Percentiles rank a stretch among this genome's conserved stretches.
Conservation (phyloP, 208 protist genomes). For the Crithidia fasciculata region DNA sequence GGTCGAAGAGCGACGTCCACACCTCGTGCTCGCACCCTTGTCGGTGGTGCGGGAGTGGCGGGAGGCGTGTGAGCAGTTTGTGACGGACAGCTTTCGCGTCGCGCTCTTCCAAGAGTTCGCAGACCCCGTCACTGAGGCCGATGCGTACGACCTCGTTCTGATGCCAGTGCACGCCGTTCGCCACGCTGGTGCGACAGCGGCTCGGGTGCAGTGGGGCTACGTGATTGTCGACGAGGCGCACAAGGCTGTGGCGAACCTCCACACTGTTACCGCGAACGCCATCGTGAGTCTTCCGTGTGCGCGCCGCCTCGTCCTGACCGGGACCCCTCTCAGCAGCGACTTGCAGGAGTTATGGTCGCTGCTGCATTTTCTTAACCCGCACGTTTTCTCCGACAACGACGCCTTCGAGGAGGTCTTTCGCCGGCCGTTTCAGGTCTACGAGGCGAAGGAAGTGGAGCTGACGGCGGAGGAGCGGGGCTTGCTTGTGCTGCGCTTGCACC, state of each 20-base stretch:
- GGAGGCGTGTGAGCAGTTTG: slow-evolving; percentile 92
- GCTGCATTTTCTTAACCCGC: slow-evolving; percentile 97
- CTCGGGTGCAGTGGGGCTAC: slow-evolving; percentile 58
- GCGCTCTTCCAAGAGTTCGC: slow-evolving; percentile 36
- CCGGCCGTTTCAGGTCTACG: slow-evolving; percentile 54
- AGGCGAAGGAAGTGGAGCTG: slow-evolving; percentile 52
- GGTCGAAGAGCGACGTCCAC: slow-evolving; percentile 47
- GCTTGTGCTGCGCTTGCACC: slow-evolving; percentile 87
- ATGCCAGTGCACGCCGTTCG: slow-evolving; percentile 55
- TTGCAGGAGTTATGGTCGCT: slow-evolving; percentile 98
- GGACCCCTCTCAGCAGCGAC: slow-evolving; percentile 98
- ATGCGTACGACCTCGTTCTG: slow-evolving; percentile 50
- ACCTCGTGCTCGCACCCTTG: slow-evolving; percentile 92
- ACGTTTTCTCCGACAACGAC: slow-evolving; percentile 90
- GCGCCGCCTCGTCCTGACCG: slow-evolving; percentile 92
- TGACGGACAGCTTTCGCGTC: slow-evolving; percentile 53
- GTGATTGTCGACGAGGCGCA: slow-evolving; percentile 86
- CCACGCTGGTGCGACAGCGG: slow-evolving; percentile 12
- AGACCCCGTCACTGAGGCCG: slow-evolving; percentile 33
- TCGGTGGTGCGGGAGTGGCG: slow-evolving; percentile 93
- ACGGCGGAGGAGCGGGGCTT: slow-evolving; percentile 65
- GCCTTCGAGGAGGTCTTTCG: slow-evolving; percentile 95
- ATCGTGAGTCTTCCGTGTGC: slow-evolving; percentile 41
- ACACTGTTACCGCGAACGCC: slow-evolving; percentile 40
- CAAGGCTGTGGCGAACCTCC: slow-evolving; percentile 70